phyloP scores from a whole-genome alignment of 2,329 filamentous ascomycete species.

The Botrytis elliptica region DNA sequence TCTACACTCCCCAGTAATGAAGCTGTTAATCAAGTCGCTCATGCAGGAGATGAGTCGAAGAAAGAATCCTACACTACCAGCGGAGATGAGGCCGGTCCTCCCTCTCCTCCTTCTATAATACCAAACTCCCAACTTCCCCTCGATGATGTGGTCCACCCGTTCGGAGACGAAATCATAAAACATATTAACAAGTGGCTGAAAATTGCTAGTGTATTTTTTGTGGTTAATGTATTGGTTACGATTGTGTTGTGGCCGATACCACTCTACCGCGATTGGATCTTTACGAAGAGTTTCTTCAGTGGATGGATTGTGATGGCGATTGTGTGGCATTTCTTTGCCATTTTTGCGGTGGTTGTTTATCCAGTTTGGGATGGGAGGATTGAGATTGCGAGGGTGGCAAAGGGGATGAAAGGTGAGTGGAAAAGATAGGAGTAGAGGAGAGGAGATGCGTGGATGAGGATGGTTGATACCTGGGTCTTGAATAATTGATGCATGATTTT shows the following conservation, averaged over 20 bases:
- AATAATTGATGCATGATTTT: not conserved
- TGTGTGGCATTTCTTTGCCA: conserved; percentile 52
- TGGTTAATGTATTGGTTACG: conserved; percentile 46
- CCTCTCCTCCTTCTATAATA: not conserved
- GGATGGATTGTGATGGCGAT: conserved; percentile 52
- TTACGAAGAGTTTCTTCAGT: conserved; percentile 48
- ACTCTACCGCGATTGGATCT: conserved; percentile 50
- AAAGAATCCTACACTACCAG: not conserved
- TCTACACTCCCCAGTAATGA: conserved; percentile 23
- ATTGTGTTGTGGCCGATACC: conserved; percentile 51
- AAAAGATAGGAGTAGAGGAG: not conserved
- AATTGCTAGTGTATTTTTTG: conserved; percentile 44
- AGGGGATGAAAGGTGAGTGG: not conserved
- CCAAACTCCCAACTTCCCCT: conserved; percentile 32
- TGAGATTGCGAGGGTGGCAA: conserved; percentile 37
- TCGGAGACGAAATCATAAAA: conserved; percentile 40
- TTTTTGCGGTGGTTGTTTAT: conserved; percentile 47
- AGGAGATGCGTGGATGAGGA: not conserved
- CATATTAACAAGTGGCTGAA: conserved; percentile 42
- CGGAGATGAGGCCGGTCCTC: not conserved
- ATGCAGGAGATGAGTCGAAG: not conserved
- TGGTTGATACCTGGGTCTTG: not conserved
- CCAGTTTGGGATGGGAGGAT: conserved; percentile 48
- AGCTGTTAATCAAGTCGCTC: conserved; percentile 24
- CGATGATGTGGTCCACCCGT: conserved; percentile 47